Percentiles rank a stretch among this genome's conserved stretches.
These are phyloP conservation scores for Pythium phragmitis DNA, from an alignment of 352 stramenopile genomes.

Conservation along the genomic window DNA sequence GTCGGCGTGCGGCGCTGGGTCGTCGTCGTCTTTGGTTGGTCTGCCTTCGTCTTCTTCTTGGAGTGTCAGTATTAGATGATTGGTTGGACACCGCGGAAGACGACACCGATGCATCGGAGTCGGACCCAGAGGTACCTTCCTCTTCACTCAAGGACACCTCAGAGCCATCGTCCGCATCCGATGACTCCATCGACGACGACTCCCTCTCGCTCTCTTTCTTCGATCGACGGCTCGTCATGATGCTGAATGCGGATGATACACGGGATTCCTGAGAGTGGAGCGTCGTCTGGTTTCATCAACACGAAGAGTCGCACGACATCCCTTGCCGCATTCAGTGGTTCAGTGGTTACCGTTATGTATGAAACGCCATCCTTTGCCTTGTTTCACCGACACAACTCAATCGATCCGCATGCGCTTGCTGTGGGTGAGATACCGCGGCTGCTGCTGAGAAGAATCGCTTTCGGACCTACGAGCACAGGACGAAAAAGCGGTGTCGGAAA, in stretches of 20 bases:
- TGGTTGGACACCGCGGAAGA: constrained; percentile 11
- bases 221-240: constrained; percentile 8
- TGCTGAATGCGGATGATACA: not conserved
- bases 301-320: constrained; percentile 18
- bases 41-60: not conserved
- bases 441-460: constrained; percentile 47
- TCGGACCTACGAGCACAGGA: constrained; percentile 16
- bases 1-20: not conserved
- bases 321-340: not conserved
- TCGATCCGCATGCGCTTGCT: constrained; percentile 45
- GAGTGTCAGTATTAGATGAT: not conserved
- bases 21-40: not conserved
- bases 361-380: not conserved
- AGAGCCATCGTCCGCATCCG: not conserved
- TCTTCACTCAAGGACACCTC: constrained; percentile 8
- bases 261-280: not conserved
- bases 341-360: constrained; percentile 7
- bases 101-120: not conserved
- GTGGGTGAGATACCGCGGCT: constrained; percentile 62
- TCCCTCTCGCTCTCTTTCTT: constrained; percentile 6
- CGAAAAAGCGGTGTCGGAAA: not conserved
- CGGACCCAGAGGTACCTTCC: not conserved
- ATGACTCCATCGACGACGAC: not conserved
- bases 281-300: not conserved
- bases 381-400: constrained; percentile 2